A percentile compares a stretch with the other conserved stretches of the same genome.
phyloP scores from a whole-genome alignment of 2,329 filamentous ascomycete species.

The Diplodia corticola region DNA sequence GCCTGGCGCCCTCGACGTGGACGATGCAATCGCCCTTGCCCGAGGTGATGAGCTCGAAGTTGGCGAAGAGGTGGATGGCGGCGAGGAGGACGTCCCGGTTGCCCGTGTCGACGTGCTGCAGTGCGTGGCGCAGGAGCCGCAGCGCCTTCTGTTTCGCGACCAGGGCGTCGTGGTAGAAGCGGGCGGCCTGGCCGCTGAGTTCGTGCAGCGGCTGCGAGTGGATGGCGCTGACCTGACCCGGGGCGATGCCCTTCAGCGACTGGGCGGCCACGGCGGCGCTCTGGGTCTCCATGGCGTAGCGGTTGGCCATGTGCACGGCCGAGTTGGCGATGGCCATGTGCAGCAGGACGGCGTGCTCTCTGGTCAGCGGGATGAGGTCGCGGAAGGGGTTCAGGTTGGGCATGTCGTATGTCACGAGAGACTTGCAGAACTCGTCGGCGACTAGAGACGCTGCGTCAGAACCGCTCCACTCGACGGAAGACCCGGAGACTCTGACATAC shows the following conservation, averaged over 20 bases:
- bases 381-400: slow-evolving; percentile 51
- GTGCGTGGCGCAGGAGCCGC: slow-evolving; percentile 41
- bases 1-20: slow-evolving; percentile 54
- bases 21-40: slow-evolving; percentile 54
- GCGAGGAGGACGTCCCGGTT: slow-evolving; percentile 47
- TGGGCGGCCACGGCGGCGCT: background rate
- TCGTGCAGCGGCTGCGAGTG: background rate
- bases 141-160: slow-evolving; percentile 52
- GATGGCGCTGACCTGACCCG: background rate
- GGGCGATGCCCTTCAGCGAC: background rate
- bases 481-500: background rate
- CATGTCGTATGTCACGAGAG: slow-evolving; percentile 53
- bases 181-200: slow-evolving; percentile 26
- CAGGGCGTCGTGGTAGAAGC: slow-evolving; percentile 35
- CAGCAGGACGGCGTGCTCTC: slow-evolving; percentile 47
- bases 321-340: slow-evolving; percentile 51
- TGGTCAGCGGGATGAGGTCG: slow-evolving; percentile 49
- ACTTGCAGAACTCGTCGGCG: slow-evolving; percentile 51
- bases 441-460: slow-evolving; percentile 1
- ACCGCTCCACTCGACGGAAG: background rate
- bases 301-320: slow-evolving; percentile 49
- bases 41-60: slow-evolving; percentile 53
- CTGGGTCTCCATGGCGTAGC: slow-evolving; percentile 24
- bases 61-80: slow-evolving; percentile 51
- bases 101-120: slow-evolving; percentile 32